Conservation (phyloP, 495 filamentous ascomycete genomes). For the Penicillium coffeae region DNA sequence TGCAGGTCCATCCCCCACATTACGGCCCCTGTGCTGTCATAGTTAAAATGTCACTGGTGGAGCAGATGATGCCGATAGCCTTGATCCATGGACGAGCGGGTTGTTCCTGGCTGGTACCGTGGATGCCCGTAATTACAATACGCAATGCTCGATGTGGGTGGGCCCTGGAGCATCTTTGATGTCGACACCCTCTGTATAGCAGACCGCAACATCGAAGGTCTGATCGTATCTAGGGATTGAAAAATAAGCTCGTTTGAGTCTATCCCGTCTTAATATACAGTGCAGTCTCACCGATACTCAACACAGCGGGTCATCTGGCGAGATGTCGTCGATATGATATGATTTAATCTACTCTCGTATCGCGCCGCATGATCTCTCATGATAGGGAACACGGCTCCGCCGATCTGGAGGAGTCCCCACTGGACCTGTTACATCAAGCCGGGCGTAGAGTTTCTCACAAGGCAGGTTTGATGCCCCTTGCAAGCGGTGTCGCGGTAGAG, state of each 20-base stretch:
- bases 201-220: not conserved
- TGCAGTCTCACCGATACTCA: no score
- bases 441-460: slow-evolving; percentile 8
- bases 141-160: no score
- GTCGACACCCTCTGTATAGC: no score
- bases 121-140: not conserved
- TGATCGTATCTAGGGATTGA: not conserved
- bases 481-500: slow-evolving; percentile 7
- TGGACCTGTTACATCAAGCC: not conserved
- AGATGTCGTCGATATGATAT: not conserved
- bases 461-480: slow-evolving; percentile 12
- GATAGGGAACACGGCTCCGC: not conserved
- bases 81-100: not conserved
- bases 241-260: not conserved
- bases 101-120: not conserved
- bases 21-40: not conserved
- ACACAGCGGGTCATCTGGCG: not conserved
- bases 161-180: no score
- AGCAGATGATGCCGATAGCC: not conserved
- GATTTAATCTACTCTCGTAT: not conserved
- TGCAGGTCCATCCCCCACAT: not conserved
- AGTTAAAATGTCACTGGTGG: slow-evolving; percentile 3
- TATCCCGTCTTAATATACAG: not conserved
- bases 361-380: no score
- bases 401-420: slow-evolving; percentile 11